Base-by-base conservation (phyloP, 2,329 filamentous ascomycete genomes). In the Beauveria scarabaeidicola region DNA sequence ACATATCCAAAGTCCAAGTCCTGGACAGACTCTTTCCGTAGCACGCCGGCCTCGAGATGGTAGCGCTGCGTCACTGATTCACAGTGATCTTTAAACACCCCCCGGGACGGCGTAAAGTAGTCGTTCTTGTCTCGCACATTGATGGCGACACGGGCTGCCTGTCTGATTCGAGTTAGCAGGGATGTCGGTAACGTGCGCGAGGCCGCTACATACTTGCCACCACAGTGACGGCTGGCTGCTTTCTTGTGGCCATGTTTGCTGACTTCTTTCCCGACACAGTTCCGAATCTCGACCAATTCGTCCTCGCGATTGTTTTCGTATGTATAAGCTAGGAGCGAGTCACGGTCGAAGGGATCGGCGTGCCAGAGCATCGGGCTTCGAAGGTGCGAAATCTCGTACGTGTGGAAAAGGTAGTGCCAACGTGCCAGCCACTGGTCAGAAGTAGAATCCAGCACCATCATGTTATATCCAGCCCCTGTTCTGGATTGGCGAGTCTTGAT, bases 361-460 rank as follows among this genome's bases (percentile, higher is more conserved):
- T 94, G 89, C 75, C 91, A 93, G 67, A 92, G 88, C 86, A 93
- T 89, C 0, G 88, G 89, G 64, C 88, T 91, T 17, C 89, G 80
- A 43, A 94, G 74, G 66, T 91, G 83, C 1, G 81, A 78, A 51
- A 93, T 93, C 52, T 85, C 81, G 48, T 90, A 83, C 3, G 80
- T 81, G 36, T 78, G 75, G 72, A 93, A 93, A 3, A 88, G 78
- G 15, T 78, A 75, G 48, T 88, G 83, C 89, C 89, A 93, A 44
- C 83, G 78, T 10, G 79, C 73, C 77, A 93, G 83, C 88, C 88
- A 93, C 48, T 75, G 67, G 52, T 80, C 73, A 0, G 81, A 82
- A 1, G 81, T 81, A 1, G 81, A 81, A 66, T 93, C 89, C 0
- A 94, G 74, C 0, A 92, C 86, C 0, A 87, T 73, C 65, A 86